Evolutionary conservation across 192 early-diverging fungal species (phyloP).

Genomic region (Thoreauomyces humboldtii): DNA sequence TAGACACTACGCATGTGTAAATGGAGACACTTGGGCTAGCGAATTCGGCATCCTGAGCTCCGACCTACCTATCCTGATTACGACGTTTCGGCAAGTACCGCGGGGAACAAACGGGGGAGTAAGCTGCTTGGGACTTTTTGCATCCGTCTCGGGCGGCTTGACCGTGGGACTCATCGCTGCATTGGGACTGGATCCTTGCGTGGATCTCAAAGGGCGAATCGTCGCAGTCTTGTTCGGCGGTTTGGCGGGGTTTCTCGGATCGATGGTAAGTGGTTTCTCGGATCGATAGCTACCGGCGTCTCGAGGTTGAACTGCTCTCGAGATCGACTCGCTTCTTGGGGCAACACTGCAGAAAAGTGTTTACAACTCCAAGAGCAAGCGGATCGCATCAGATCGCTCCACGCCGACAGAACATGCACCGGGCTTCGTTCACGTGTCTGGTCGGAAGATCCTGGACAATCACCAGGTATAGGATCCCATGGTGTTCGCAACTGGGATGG

Average conservation of each 20-base stretch:
- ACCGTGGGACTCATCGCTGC: constrained; percentile 61
- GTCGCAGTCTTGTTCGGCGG: constrained; percentile 56
- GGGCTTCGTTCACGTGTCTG: constrained; percentile 54
- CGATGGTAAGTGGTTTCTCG: constrained; percentile 48
- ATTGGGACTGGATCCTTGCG: constrained; percentile 37
- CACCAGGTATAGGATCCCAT: constrained; percentile 58
- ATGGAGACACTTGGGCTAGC: constrained; percentile 79
- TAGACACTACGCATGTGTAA: constrained; percentile 62
- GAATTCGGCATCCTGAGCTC: constrained; percentile 83
- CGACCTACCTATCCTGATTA: constrained; percentile 77
- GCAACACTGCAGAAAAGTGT: constrained; percentile 74
- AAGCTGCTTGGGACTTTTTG: constrained; percentile 66
- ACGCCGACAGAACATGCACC: constrained; percentile 42
- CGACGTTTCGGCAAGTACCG: constrained; percentile 73
- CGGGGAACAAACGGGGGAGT: constrained; percentile 90
- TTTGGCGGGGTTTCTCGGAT: constrained; percentile 70
- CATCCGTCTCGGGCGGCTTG: constrained; percentile 74
- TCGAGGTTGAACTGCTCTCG: not conserved
- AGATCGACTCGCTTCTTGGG: constrained; percentile 83
- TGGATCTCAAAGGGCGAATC: constrained; percentile 30
- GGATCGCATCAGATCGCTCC: constrained; percentile 46
- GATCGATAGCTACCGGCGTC: not conserved
- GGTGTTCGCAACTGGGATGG: not conserved
- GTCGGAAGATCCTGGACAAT: constrained; percentile 72
- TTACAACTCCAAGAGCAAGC: constrained; percentile 64